Conservation (phyloP, 2,329 filamentous ascomycete genomes). For the Stemphylium beticola region DNA sequence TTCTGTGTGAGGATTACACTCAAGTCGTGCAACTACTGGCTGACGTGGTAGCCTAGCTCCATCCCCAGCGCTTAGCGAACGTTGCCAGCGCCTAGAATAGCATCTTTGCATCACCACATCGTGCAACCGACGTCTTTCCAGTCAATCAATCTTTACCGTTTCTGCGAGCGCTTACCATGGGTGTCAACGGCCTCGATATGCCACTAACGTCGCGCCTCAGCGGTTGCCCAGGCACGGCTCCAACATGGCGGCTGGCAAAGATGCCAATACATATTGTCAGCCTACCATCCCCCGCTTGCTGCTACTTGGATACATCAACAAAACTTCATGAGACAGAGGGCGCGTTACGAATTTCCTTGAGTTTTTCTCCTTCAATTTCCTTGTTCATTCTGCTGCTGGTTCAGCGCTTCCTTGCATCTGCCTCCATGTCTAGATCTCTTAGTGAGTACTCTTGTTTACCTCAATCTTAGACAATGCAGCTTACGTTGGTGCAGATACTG, state of each 20-base stretch:
- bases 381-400: constrained; percentile 43
- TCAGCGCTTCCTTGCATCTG: constrained; percentile 39
- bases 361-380: constrained; percentile 45
- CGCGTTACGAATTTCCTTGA: constrained; percentile 48
- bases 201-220: constrained; percentile 43
- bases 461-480: constrained; percentile 32
- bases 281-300: constrained; percentile 36
- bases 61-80: constrained; percentile 41
- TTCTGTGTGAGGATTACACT: constrained; percentile 29
- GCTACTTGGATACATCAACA: constrained; percentile 35
- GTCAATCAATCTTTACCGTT: constrained; percentile 28
- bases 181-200: constrained; percentile 34
- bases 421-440: constrained; percentile 44
- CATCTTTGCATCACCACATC: constrained; percentile 38
- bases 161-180: constrained; percentile 44
- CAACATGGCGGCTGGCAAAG: constrained; percentile 39
- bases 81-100: constrained; percentile 40
- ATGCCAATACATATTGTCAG: constrained; percentile 45
- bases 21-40: constrained; percentile 29
- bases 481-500: constrained; percentile 40
- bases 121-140: constrained; percentile 29
- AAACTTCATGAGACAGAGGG: constrained; percentile 42
- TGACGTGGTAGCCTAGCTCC: constrained; percentile 26
- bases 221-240: constrained; percentile 42
- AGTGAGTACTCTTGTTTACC: constrained; percentile 32